These are phyloP conservation scores for Aspergillus ochraceus DNA, from an alignment of 2,329 filamentous ascomycete species.

Conservation along the genomic window DNA sequence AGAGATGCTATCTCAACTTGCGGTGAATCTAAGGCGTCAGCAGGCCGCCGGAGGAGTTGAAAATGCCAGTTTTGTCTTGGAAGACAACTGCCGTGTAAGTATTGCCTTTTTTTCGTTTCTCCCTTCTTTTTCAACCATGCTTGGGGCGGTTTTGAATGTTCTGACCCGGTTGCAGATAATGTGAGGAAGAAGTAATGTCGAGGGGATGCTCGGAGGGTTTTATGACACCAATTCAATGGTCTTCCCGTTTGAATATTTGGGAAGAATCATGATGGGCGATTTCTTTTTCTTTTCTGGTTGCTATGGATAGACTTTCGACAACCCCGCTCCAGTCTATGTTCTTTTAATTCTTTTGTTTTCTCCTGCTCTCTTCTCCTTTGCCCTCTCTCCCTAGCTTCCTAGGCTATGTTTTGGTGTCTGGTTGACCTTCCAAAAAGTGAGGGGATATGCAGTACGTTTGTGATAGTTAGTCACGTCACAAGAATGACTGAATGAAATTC, in stretches of 20 bases:
- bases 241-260: neutral
- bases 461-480: neutral
- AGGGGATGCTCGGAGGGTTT: neutral
- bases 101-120: neutral
- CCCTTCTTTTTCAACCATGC: neutral
- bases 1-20: conserved; percentile 49
- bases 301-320: neutral
- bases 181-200: neutral
- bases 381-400: neutral
- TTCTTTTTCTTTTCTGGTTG: neutral
- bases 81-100: conserved; percentile 49
- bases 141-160: neutral
- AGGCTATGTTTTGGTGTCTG: neutral
- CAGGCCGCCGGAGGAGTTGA: conserved; percentile 19
- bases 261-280: neutral
- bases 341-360: no score
- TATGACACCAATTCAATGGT: neutral
- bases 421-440: neutral
- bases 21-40: conserved; percentile 38
- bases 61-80: conserved; percentile 33
- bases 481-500: neutral
- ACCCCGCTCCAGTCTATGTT: neutral
- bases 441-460: neutral
- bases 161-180: neutral
- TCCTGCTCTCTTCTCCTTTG: neutral